Evolutionary conservation across 1,284 basidiomycete species (phyloP).

Genomic region (Naganishia albida): DNA sequence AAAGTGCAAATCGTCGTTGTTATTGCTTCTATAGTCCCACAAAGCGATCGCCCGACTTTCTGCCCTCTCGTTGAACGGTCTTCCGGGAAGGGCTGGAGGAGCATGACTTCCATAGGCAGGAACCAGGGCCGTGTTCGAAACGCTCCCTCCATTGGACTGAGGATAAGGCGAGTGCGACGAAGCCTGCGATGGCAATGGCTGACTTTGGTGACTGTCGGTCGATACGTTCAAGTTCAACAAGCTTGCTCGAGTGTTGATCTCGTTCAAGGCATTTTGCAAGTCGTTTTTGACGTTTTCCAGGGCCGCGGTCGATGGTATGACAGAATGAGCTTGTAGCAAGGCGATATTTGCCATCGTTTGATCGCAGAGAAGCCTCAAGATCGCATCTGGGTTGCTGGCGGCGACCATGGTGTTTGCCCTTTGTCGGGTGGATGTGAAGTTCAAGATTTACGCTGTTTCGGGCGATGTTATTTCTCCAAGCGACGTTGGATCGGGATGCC

Average conservation of each 20-base stretch:
- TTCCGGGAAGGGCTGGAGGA: constrained; percentile 20
- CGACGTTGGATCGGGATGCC: too few species aligned
- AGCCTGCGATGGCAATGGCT: not conserved
- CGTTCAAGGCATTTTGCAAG: constrained; percentile 10
- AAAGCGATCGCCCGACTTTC: constrained; percentile 25
- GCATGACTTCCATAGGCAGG: not conserved
- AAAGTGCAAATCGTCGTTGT: constrained; percentile 31
- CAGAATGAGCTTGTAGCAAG: constrained; percentile 11
- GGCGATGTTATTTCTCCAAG: too few species aligned
- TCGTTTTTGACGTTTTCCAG: constrained; percentile 16
- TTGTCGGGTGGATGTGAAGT: not conserved
- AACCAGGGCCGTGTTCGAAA: not conserved
- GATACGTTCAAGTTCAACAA: constrained; percentile 17
- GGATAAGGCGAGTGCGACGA: constrained; percentile 3
- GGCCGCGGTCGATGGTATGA: constrained; percentile 2
- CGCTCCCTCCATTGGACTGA: not conserved
- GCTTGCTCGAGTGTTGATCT: constrained; percentile 8
- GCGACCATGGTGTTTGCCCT: constrained; percentile 8
- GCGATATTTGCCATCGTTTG: constrained; percentile 22
- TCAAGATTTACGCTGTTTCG: too few species aligned
- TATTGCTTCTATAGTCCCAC: constrained; percentile 30
- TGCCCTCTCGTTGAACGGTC: constrained; percentile 2
- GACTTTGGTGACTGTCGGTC: not conserved
- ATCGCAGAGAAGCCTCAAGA: constrained; percentile 12
- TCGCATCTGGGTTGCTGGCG: constrained; percentile 6